Conservation (phyloP, 2,329 filamentous ascomycete genomes). For the Apiospora marii region DNA sequence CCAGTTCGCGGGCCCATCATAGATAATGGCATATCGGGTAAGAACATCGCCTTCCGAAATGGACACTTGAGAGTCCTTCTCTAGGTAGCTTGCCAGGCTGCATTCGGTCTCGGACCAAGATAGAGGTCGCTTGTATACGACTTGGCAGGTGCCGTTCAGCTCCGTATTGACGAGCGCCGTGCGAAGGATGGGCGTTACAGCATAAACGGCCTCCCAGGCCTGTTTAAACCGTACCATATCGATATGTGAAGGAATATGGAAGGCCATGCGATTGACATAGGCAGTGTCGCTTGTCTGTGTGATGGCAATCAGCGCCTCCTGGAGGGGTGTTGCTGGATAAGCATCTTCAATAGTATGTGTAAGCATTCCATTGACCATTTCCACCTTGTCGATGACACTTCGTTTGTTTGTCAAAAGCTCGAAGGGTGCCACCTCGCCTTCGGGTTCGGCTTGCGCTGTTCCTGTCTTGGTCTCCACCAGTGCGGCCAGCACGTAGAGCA, state of each 20-base stretch:
- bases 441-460: not conserved
- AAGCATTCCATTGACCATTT: not conserved
- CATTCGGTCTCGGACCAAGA: conserved; percentile 7
- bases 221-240: not conserved
- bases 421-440: not conserved
- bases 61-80: not conserved
- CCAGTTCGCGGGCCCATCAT: not conserved
- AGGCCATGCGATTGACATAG: conserved; percentile 13
- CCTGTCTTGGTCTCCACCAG: not conserved
- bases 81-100: conserved; percentile 11
- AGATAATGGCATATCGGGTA: conserved; percentile 24
- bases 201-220: conserved; percentile 1
- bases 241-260: not conserved
- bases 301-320: not conserved
- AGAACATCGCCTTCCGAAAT: conserved; percentile 23
- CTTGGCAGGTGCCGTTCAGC: conserved; percentile 21
- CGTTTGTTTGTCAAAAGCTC: not conserved
- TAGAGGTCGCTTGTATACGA: conserved; percentile 9
- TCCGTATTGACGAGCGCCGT: not conserved
- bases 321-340: conserved; percentile 6
- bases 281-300: not conserved
- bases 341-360: not conserved
- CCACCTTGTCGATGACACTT: not conserved
- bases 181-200: not conserved
- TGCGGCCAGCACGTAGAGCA: not conserved